Evolutionary conservation across 805 yeast genomes (phyloP), one percentile per base, ranked within the genome.

Genomic region (Wickerhamiella australiensis): DNA sequence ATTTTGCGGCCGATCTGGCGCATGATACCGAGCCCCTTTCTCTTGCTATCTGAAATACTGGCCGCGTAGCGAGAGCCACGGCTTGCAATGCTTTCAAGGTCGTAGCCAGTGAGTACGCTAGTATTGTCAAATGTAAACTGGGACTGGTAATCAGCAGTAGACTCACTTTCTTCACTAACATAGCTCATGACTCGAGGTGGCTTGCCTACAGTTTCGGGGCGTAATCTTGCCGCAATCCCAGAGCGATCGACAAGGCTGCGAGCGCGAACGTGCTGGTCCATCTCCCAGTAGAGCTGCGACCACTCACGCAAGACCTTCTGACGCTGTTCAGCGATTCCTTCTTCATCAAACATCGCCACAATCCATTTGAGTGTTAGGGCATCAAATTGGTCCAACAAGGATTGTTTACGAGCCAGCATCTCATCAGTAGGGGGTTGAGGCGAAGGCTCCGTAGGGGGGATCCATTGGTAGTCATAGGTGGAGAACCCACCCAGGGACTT

Each of bases 241-340:
- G 74, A 69, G 59, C 94, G 75, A 65, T 92, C 98, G 61, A 78
- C 84, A 36, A 79, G 68, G 41, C 86, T 79, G 55, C 87, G 78
- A 42, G 82, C 78, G 65, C 98, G 79, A 44, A 86, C 64, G 56
- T 82, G 86, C 1, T 92, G 90, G 61, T 92, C 97, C 50, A 85
- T 65, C 45, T 68, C 63, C 60, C 76, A 72, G 66, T 82, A 88
- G 59, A 83, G 83, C 8, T 9, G 23, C 11, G 23, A 20, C 26
- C 26, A 22, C 3, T 37, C 42, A 3, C n/a, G 5, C 26, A 37
- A 11, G 7, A 37, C 26, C 15, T 37, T 37, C 9, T 37, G n/a
- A 11, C 42, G 42, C 15, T 37, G 26, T 11, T 37, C 42, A 15
- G 26, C 4, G 15, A 37, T 37, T 8, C 20, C 42, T 3, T 37